Evolutionary conservation across 75 land plant species (phyloP), one percentile per base, ranked within the genome.

Genomic region (Adiantum capillusveneris): DNA sequence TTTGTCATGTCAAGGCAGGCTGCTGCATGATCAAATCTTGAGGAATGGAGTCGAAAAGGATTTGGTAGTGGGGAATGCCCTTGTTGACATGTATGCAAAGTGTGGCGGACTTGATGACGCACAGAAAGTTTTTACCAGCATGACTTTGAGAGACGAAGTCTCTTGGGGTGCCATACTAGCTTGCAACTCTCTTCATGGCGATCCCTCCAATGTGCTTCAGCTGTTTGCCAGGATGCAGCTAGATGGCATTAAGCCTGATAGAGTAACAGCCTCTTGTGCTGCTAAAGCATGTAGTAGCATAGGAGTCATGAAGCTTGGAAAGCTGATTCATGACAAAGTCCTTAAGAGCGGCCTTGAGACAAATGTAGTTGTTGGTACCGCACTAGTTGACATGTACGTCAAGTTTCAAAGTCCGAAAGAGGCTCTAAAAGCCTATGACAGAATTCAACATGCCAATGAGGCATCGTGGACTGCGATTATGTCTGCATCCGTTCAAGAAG

Each of bases 401-500:
- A 75, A 75, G 42, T 74, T 75, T 53, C 76, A 79, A 14, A 25
- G 36, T 31, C 27, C 54, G 1, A 58, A 46, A 25, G 41, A 44
- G 48, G 72, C 64, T 22, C 73, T 44, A 6, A 43, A 49, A 51
- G 31, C 69, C 64, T 72, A 59, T 31, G 56, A 41, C 36, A 58
- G 42, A 39, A 43, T 39, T 27, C 25, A 28, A 28, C 34, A 39
- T 28, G 54, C 56, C 17, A 62, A 71, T 30, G 60, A 48, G 11
- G 64, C 59, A 7, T 42, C 84, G 18, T 86, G 90, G 84, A 83
- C 71, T 59, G 86, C 77, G 16, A 49, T 85, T 44, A 65, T 85
- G 6, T 62, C 75, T 0, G 85, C 77, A 13, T 74, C 42, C 36
- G 64, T 67, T 48, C 69, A 73, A 20, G 76, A 76, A 42, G 65